Evolutionary conservation across 768 basidiomycete species (phyloP), one percentile per base, ranked within the genome.

Genomic region (Trametes villosa): DNA sequence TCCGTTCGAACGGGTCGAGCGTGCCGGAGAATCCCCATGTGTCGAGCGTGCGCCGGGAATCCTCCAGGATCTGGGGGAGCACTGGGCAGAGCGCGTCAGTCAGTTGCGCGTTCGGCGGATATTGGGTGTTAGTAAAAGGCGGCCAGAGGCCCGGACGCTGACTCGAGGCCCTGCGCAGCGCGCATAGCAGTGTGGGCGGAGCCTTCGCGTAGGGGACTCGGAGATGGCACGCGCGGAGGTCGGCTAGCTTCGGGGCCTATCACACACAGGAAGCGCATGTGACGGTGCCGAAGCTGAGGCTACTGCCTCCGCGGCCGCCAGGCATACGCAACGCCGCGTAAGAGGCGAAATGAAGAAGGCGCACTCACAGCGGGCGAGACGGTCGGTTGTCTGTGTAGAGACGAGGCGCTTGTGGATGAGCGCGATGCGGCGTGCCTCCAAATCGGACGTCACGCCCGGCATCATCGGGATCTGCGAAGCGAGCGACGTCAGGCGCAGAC

Each of bases 401-500:
- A 80, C 79, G 36, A 92, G 81, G 63, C 90, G 87, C 71, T 85
- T 90, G 74, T 91, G 86, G 57, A 92, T 91, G 65, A 81, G 76
- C 27, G 83, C 74, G 70, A 91, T 81, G 64, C 83, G 78, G 62
- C 80, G 81, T 52, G 80, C 78, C 66, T 87, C 84, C 44, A 91
- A 79, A 72, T 87, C 82, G 59, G 88, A 85, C 26, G 90, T 91
- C 47, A 92, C 85, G 41, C 89, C 89, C 67, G 80, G 82, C 65
- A 91, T 82, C 80, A 88, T 84, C 63, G 90, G 89, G 63, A 92
- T 86, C 89, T 91, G 63, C 65, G 48, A 46, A 15, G 60, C 62
- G 68, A 57, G 52, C 31, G 51, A 41, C 38, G 49, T 38, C 48
- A 33, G 49, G 24, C 50, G 8, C 12, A 13, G 20, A 12, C 22